phyloP scores from a whole-genome alignment of 1,284 basidiomycete genomes.

The Pyrrhoderma lamaoense region DNA sequence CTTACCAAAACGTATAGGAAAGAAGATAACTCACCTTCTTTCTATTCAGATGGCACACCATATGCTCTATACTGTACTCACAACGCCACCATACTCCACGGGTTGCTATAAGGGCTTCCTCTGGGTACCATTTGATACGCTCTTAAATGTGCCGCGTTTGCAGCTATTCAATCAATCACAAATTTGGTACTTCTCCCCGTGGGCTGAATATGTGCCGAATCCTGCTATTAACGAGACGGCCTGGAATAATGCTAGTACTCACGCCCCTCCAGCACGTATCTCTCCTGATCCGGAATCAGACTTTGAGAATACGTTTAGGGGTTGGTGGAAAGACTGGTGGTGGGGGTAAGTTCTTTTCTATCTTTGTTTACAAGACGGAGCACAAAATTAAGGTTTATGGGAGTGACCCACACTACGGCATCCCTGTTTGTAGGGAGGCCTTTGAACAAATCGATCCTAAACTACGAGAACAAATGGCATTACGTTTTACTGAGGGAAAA shows the following conservation, averaged over 20 bases:
- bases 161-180: slow-evolving; percentile 36
- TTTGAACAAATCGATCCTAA: slow-evolving; percentile 30
- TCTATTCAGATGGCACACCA: slow-evolving; percentile 40
- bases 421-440: slow-evolving; percentile 36
- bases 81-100: slow-evolving; percentile 26
- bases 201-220: slow-evolving; percentile 36
- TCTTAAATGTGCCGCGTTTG: slow-evolving; percentile 43
- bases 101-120: slow-evolving; percentile 44
- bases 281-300: slow-evolving; percentile 34
- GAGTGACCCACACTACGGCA: slow-evolving; percentile 39
- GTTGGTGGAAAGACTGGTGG: slow-evolving; percentile 40
- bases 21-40: background rate
- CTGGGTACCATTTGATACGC: slow-evolving; percentile 45
- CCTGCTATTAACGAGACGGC: slow-evolving; percentile 25
- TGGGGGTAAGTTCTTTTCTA: slow-evolving; percentile 21
- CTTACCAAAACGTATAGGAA: background rate
- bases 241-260: slow-evolving; percentile 23
- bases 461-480: slow-evolving; percentile 33
- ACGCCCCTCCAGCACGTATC: slow-evolving; percentile 32
- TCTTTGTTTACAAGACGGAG: slow-evolving; percentile 1
- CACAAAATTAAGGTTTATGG: background rate
- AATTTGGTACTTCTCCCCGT: slow-evolving; percentile 47
- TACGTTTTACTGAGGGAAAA: slow-evolving; percentile 26
- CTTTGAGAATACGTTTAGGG: slow-evolving; percentile 32
- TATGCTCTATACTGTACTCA: slow-evolving; percentile 42